A percentile compares a stretch with the other conserved stretches of the same genome.
Evolutionary conservation across 2,329 filamentous ascomycete genomes (phyloP).

Genomic region (Didymella segeticola): DNA sequence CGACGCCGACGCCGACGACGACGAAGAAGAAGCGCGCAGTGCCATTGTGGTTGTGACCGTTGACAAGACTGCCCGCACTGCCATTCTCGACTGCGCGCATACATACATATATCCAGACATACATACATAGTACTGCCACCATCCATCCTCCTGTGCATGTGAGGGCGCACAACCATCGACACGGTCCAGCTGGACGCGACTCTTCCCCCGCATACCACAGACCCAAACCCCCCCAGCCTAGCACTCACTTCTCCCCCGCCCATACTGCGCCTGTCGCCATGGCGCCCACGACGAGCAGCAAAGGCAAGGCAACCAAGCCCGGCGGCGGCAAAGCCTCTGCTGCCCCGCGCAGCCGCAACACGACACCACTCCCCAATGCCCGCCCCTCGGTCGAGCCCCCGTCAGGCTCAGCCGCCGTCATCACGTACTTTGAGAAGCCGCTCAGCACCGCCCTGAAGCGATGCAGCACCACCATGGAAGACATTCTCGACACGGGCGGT

Average conservation of each 20-base stretch:
- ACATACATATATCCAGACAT: too few relatives aligned
- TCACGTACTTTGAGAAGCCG: slow-evolving; percentile 69
- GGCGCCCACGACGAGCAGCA: slow-evolving; percentile 47
- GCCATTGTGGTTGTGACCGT: not conserved
- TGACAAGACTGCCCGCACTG: not conserved
- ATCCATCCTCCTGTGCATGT: not conserved
- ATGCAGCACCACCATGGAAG: slow-evolving; percentile 68
- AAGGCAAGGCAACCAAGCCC: slow-evolving; percentile 61
- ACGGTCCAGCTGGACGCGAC: slow-evolving; percentile 8
- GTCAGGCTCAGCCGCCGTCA: slow-evolving; percentile 45
- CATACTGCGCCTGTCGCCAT: slow-evolving; percentile 28
- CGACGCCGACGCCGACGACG: not conserved
- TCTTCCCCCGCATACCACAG: slow-evolving; percentile 4
- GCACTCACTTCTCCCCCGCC: not conserved
- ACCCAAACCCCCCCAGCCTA: too few relatives aligned
- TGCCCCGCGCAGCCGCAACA: slow-evolving; percentile 71
- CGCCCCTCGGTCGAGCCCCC: slow-evolving; percentile 54
- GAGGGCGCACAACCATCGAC: not conserved
- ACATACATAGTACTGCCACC: too few relatives aligned
- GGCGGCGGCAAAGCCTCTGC: slow-evolving; percentile 38
- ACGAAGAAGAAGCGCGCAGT: too few relatives aligned
- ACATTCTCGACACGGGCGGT: slow-evolving; percentile 69
- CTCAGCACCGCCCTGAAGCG: slow-evolving; percentile 63
- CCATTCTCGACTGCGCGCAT: not conserved
- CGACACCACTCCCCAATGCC: slow-evolving; percentile 70